Percentiles rank a stretch among this genome's conserved stretches.
Evolutionary conservation across 208 protist species (phyloP).

Genomic region (Acanthamoeba healyi): DNA sequence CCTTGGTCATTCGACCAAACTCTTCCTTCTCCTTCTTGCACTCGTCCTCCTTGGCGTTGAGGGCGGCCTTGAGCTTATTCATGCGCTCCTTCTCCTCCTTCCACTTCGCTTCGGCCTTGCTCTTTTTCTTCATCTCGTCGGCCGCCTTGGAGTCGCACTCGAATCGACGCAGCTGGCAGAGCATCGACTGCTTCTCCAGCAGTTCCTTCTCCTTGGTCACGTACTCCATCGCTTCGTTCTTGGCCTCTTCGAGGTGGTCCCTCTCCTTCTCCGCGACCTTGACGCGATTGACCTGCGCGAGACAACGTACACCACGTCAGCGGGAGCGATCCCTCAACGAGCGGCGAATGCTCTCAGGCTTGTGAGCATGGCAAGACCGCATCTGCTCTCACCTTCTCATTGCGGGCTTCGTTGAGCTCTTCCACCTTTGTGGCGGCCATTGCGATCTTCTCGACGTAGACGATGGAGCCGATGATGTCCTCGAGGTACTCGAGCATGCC

Average conservation of each 20-base stretch:
- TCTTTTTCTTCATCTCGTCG: slow-evolving; percentile 81
- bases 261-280: slow-evolving; percentile 96
- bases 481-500: slow-evolving; percentile 99
- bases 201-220: slow-evolving; percentile 95
- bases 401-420: slow-evolving; percentile 93
- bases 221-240: slow-evolving; percentile 95
- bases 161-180: slow-evolving; percentile 92
- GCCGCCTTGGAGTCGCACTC: slow-evolving; percentile 46
- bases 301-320: too few species aligned
- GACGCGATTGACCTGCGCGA: slow-evolving; percentile 92
- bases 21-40: slow-evolving; percentile 82
- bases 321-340: background rate
- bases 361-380: too few species aligned
- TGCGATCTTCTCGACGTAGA: slow-evolving; percentile 95
- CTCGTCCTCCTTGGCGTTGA: slow-evolving; percentile 89
- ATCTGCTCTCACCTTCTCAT: slow-evolving; percentile 93
- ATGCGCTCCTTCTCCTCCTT: slow-evolving; percentile 88
- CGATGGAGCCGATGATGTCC: slow-evolving; percentile 98
- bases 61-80: slow-evolving; percentile 89
- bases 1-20: slow-evolving; percentile 71
- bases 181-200: slow-evolving; percentile 93
- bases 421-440: slow-evolving; percentile 92
- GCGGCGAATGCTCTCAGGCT: too few species aligned
- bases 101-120: slow-evolving; percentile 79
- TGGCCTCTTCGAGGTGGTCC: slow-evolving; percentile 92